Evolutionary conservation across 768 basidiomycete genomes (phyloP), one percentile per base, ranked within the genome.

Genomic region (Fomitopsis pulvina): DNA sequence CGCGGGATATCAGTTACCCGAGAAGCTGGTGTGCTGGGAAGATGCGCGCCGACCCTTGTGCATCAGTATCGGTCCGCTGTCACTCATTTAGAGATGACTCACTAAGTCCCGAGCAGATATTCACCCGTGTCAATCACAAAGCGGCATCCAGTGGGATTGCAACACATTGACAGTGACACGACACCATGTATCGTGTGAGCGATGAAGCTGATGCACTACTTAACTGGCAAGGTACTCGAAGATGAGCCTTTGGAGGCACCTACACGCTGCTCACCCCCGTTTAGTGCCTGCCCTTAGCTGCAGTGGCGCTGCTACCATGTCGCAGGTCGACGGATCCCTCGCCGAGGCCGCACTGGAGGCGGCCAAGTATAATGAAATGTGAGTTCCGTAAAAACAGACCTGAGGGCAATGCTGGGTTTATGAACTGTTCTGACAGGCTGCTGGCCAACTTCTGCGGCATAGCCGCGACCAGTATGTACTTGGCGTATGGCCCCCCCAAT

Each of bases 371-470:
- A 14, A 48, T 2, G 38, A 48, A 6, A 48, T 48, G 47, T 48
- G 18, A 27, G 47, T 28, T n/a, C 22, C 16, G 9, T 25, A 16
- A 27, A 21, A 20, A n/a, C n/a, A n/a, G n/a, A n/a, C n/a, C n/a
- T n/a, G n/a, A n/a, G n/a, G n/a, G n/a, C n/a, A n/a, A n/a, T n/a
- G n/a, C n/a, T n/a, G n/a, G n/a, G n/a, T n/a, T n/a, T n/a, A n/a
- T n/a, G n/a, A n/a, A n/a, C 30, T 5, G 16, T 30, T 32, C 25
- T 22, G 26, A 37, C 38, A 50, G 49, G 49, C 26, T 50, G 30
- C 49, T 50, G 41, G 38, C 21, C 14, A 50, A 50, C 24, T 50
- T 43, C 29, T 50, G 49, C 25, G 9, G 41, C n/a, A 32, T 50
- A 4, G 49, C 49, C 3, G 49, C 49, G 5, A 50, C 42, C 20